Evolutionary conservation across 768 basidiomycete genomes (phyloP), one percentile per base, ranked within the genome.

Genomic region (Coprinellus micaceus): DNA sequence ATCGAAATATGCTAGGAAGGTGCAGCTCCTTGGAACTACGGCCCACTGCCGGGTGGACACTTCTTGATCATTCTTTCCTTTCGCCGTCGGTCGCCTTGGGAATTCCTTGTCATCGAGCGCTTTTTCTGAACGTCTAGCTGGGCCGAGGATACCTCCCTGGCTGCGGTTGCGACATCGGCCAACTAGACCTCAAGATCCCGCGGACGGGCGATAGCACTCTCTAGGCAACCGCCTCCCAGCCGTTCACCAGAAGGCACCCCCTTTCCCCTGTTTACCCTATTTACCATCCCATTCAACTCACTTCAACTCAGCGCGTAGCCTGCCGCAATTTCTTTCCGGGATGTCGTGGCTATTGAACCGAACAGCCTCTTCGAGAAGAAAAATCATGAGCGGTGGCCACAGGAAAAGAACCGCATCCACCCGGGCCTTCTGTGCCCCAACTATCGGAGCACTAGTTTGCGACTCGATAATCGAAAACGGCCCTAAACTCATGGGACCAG

Each of bases 71-170:
- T 43, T 30, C 24, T 49, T 49, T 17, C 45, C 40, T 19, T 43
- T 37, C 40, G 5, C 40, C 40, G 40, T 21, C 52, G 52, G 52
- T 56, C 46, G 54, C 49, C 54, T 49, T 48, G 54, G 54, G 36
- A 46, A 56, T 56, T 13, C 46, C 21, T 51, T 26, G 28, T 30
- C 52, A 41, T 9, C 39, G 3, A 19, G 47, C 50, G 39, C 36
- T 33, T 39, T 29, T n/a, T 30, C 36, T n/a, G n/a, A 17, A 43
- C 40, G 40, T 17, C 40, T 43, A 43, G 33, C 33, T 13, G 13
- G 33, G 33, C 40, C 6, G 19, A 7, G 10, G 5, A 5, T 43
- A 5, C 19, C n/a, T 43, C 40, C n/a, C n/a, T 17, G 15, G 40
- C 40, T 17, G n/a, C n/a, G 4, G 45, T 21, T 47, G 52, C 30